Evolutionary conservation across 164 flowering plant genomes (phyloP), one percentile per base, ranked within the genome.

Genomic region (Piper betle): DNA sequence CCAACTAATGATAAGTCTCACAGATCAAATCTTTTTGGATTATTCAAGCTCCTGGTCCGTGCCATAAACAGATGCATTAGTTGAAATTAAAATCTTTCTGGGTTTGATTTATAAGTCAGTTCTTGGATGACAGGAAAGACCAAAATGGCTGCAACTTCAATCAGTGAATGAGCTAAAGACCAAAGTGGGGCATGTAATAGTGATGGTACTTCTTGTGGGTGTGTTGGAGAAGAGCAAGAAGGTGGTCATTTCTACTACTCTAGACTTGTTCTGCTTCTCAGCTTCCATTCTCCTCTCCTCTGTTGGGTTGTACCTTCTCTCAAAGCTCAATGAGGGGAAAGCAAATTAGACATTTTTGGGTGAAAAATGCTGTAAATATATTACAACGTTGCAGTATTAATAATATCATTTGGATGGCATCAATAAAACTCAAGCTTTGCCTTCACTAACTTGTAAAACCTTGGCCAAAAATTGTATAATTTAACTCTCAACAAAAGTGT

Each of bases 151-250:
- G 37, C 82, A 87, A 62, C 79, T 90, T 58, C 79, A 77, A 59
- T 69, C 92, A 0, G 79, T 90, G 10, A 84, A 81, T 40, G 92
- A 85, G 73, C 81, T 90, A 68, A 87, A 90, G 72, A 87, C 92
- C 5, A 90, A 87, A 73, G 76, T 90, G 37, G 97, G 97, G 13
- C 97, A 90, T 68, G 95, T 90, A 9, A 90, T 90, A 60, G 97
- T 90, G 75, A 90, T 82, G 88, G 81, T 87, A 59, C 91, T 90
- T 66, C 82, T 90, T 4, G 78, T 90, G 48, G 92, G 92, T 20
- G 56, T 84, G 67, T 79, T 87, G 53, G 97, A 90, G 48, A 90
- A 84, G 75, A 82, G 84, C 65, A 90, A 81, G 77, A 87, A 68
- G 63, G 95, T 87, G 37, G 73, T 60, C 40, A 87, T 90, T 62